These are phyloP conservation scores for Fusarium xyrophilum DNA, from an alignment of 2,329 filamentous ascomycete species.

Conservation along the genomic window DNA sequence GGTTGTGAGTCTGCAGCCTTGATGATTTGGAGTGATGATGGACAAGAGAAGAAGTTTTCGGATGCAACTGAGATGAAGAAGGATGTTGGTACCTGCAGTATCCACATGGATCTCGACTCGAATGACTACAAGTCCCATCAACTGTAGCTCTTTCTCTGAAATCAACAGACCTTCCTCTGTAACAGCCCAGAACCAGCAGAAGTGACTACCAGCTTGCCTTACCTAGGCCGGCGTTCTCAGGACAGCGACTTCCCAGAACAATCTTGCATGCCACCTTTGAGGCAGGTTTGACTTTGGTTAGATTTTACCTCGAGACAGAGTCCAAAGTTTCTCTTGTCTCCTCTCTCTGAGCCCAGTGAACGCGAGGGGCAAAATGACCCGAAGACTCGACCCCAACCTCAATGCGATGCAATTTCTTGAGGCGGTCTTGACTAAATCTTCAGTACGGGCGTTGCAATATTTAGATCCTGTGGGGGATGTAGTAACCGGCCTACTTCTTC, in stretches of 20 bases:
- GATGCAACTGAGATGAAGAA: too few relatives aligned
- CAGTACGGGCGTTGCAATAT: too few relatives aligned
- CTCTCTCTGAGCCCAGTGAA: background rate
- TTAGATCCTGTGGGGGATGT: background rate
- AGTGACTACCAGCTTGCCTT: background rate
- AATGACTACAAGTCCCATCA: too few relatives aligned
- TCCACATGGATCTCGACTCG: too few relatives aligned
- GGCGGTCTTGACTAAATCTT: background rate
- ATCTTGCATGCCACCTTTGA: background rate
- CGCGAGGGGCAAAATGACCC: background rate
- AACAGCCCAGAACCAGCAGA: background rate
- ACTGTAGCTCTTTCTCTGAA: too few relatives aligned
- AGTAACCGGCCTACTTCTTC: too few relatives aligned
- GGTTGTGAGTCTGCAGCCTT: background rate
- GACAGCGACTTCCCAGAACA: background rate
- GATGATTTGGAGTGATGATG: background rate
- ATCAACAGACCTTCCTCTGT: background rate
- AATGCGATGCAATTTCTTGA: background rate
- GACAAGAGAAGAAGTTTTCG: background rate
- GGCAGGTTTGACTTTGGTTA: background rate
- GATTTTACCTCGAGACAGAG: background rate
- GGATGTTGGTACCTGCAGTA: too few relatives aligned
- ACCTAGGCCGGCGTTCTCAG: background rate
- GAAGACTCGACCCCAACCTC: background rate
- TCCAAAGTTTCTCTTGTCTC: background rate